Evolutionary conservation across 2,329 filamentous ascomycete species (phyloP), one percentile per base, ranked within the genome.

Genomic region (Metarhizium humberi): DNA sequence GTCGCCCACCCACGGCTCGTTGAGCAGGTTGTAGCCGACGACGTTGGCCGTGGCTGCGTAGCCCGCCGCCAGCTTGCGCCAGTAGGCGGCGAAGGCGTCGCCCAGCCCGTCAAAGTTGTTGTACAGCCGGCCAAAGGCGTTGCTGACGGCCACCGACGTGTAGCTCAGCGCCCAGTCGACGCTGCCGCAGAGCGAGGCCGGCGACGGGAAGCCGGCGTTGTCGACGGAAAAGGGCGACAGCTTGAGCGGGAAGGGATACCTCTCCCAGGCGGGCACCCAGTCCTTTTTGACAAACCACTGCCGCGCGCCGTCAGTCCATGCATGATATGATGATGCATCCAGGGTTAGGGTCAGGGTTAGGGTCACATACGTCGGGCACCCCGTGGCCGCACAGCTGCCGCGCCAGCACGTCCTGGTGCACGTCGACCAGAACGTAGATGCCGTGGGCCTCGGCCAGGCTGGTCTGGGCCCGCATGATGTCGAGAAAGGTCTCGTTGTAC

Each of bases 1-100:
- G 34, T 61, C 57, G 51, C 59, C 59, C 5, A 56, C 57, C 59
- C 59, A 61, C 1, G 59, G 59, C 47, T 61, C 59, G 30, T 61
- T 61, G 32, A 61, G 32, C 48, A 61, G 51, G 34, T 61, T 61
- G 43, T 59, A 61, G 5, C 59, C 59, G 14, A 59, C 57, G 2
- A 61, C 34, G 48, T 61, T 61, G 36, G 45, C 16, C 11, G 57
- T 51, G 2, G 51, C 34, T 34, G 16, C 56, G 42, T 61, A 61
- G 40, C 29, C 50, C 3, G 56, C 55, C 18, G 59, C 59, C 18
- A 61, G 53, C 42, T 56, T 57, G 42, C 56, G 55, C 59, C 59
- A 61, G 38, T 56, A 61, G 16, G 59, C 53, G 2, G 59, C 57
- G 45, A 61, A 61, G 1, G 59, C 57, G 30, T 61, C 59, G 3